phyloP scores from a whole-genome alignment of 2,329 filamentous ascomycete genomes.

The Thielaviopsis populi region DNA sequence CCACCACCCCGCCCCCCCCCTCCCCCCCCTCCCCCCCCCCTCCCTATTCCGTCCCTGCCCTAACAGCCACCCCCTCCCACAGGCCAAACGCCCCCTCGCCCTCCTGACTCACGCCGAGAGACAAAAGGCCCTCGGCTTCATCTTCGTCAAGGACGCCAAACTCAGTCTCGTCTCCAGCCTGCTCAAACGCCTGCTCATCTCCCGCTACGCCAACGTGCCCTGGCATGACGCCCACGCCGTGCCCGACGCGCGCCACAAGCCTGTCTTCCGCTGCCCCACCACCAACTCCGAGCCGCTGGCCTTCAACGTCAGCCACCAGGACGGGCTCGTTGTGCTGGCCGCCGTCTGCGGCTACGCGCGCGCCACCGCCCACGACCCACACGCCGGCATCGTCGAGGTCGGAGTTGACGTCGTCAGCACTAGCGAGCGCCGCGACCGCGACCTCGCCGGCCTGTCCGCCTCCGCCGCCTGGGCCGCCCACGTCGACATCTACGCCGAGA shows the following conservation, averaged over 20 bases:
- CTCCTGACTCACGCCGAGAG: constrained; percentile 42
- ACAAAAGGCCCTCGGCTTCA: constrained; percentile 42
- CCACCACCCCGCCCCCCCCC: no score
- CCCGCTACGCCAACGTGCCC: constrained; percentile 39
- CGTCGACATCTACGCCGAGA: constrained; percentile 57
- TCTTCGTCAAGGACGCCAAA: constrained; percentile 56
- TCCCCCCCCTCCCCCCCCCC: no score
- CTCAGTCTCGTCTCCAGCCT: constrained; percentile 59
- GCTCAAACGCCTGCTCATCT: constrained; percentile 56
- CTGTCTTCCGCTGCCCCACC: constrained; percentile 35
- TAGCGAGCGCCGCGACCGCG: constrained; percentile 49
- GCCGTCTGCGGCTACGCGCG: constrained; percentile 30
- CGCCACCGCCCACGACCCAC: constrained; percentile 11
- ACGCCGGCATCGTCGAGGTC: constrained; percentile 30
- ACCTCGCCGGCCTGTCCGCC: constrained; percentile 41
- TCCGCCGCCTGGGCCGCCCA: constrained; percentile 48
- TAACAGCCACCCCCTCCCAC: neutral
- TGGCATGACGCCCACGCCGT: constrained; percentile 46
- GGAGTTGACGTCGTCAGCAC: constrained; percentile 67
- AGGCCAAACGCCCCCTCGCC: constrained; percentile 40
- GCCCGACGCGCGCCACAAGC: constrained; percentile 41
- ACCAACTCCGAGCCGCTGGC: constrained; percentile 32
- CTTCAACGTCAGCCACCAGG: constrained; percentile 71
- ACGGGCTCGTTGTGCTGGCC: constrained; percentile 54
- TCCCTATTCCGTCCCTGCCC: neutral